phyloP scores from a whole-genome alignment of 176 grass and related monocot genomes.

The Triticum aestivum region IWGSC_CS_RefSeq_v2.1 NC_057796.1:384913681-384914180 shows the following conservation, averaged over 20 bases:
- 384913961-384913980: not conserved
- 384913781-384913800: not conserved
- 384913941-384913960: not conserved
- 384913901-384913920: not conserved
- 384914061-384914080: constrained; percentile 47
- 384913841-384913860: not conserved
- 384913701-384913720: not conserved
- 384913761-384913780: too few species aligned
- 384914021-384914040: constrained; percentile 78
- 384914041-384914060: constrained; percentile 71
- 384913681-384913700: not conserved
- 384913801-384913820: not conserved
- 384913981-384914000: not conserved
- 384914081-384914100: not conserved
- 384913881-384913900: too few species aligned
- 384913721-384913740: too few species aligned
- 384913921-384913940: not conserved
- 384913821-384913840: not conserved
- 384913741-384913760: too few species aligned
- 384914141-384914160: not conserved
- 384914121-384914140: not conserved
- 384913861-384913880: not conserved
- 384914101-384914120: constrained; percentile 1
- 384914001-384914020: constrained; percentile 87
- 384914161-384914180: constrained; percentile 70